Base-by-base conservation (phyloP, 2,329 filamentous ascomycete genomes). In the Fusarium sp. region DNA sequence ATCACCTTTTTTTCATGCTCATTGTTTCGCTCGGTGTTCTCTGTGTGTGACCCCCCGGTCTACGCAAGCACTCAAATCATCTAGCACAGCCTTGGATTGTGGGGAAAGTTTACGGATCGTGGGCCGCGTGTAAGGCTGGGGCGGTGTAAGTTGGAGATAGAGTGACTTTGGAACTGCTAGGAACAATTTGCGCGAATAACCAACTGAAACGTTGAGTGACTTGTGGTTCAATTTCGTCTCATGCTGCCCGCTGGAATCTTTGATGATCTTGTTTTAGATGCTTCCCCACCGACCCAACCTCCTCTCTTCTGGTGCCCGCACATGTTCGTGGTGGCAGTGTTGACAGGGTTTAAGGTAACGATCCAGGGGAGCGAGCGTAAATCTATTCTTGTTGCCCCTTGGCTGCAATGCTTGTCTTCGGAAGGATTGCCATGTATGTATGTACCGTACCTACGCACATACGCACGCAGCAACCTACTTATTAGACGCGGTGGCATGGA, bases 41-140 rank as follows among this genome's bases (percentile, higher is more conserved):
- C 5, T 27, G 43, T 48, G 43, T 48, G 43, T n/a, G 16, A 18
- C 22, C 56, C 56, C 31, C 33, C 16, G 22, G 56, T 58, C 59
- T 29, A 64, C 66, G 43, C 58, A 70, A 69, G 56, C 41, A 43
- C 52, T 64, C 27, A 39, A 43, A 45, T 64, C 27, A 41, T 72
- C 59, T 37, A 27, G 54, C 76, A 77, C 76, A 74, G 74, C 76
- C 76, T 74, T 63, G 58, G 65, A 65, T 68, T 74, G 74, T 78
- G 76, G 76, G 67, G 67, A 71, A 71, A 64, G 62, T 58, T 58
- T 72, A 58, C 58, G 56, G 69, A 78, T 77, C 68, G 66, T 75
- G 75, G 68, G 77, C 76, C 75, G 76, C 76, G 76, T 76, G 74
- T 76, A 78, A 76, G 75, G 75, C 73, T 78, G 75, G 72, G 77